These are phyloP conservation scores for Rhodotorula sp. DNA, from an alignment of 1,284 basidiomycete species.

Conservation along the genomic window DNA sequence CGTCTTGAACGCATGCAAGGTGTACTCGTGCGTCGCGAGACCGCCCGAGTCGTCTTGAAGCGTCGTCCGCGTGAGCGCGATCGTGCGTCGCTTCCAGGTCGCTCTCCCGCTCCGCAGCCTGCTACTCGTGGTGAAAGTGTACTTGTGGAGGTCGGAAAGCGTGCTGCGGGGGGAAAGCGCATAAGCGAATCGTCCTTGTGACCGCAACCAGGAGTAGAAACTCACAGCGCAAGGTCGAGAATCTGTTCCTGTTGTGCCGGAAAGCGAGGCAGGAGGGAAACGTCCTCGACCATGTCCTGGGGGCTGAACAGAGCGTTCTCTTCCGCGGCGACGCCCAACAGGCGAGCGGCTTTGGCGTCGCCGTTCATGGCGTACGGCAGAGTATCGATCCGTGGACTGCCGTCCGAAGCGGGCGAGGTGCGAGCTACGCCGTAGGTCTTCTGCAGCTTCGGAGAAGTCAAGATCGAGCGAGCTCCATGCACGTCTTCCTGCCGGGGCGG, in stretches of 20 bases:
- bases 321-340: neutral
- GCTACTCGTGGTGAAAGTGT: neutral
- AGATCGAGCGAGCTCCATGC: too few relatives aligned
- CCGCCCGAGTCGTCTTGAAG: neutral
- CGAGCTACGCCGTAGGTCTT: too few relatives aligned
- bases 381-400: neutral
- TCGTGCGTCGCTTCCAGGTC: neutral
- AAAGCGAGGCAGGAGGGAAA: neutral
- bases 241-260: neutral
- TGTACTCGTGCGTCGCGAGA: neutral
- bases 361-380: neutral
- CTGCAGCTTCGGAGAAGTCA: too few relatives aligned
- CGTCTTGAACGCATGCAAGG: conserved; percentile 12
- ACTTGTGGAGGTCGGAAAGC: conserved; percentile 2
- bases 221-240: neutral
- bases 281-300: neutral
- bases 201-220: neutral
- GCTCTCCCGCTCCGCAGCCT: neutral
- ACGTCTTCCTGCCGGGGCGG: too few relatives aligned
- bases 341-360: neutral
- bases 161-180: neutral
- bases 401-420: too few relatives aligned
- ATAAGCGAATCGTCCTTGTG: neutral
- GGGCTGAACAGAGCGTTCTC: neutral
- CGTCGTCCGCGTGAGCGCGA: neutral